phyloP scores from a whole-genome alignment of 2,329 filamentous ascomycete species.

The Colletotrichum paranaense region DNA sequence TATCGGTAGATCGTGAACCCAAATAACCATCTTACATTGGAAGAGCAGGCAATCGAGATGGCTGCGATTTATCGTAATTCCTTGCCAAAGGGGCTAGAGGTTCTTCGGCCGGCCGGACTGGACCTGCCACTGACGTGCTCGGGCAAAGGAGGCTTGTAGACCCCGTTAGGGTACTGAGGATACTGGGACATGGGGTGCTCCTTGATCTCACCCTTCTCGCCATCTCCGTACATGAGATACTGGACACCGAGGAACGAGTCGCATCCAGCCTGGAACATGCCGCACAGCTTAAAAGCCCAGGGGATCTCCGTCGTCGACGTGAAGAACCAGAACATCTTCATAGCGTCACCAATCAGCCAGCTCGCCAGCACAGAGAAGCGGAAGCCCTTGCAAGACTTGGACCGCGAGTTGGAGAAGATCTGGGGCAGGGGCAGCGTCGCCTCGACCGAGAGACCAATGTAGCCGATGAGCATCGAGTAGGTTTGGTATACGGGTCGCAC shows the following conservation, averaged over 20 bases:
- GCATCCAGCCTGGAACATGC: constrained; percentile 82
- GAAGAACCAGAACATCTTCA: constrained; percentile 92
- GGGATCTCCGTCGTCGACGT: constrained; percentile 77
- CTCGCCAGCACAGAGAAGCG: constrained; percentile 79
- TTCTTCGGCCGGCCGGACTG: constrained; percentile 53
- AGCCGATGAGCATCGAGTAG: constrained; percentile 78
- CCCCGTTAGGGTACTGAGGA: constrained; percentile 43
- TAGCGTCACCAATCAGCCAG: constrained; percentile 83
- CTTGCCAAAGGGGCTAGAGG: constrained; percentile 43
- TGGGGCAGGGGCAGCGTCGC: constrained; percentile 86
- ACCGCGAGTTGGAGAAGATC: constrained; percentile 76
- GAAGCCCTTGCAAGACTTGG: constrained; percentile 81
- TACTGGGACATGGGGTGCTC: constrained; percentile 47
- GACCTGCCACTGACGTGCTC: constrained; percentile 47
- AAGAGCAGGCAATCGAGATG: background rate
- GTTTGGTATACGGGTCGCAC: constrained; percentile 66
- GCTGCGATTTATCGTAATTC: constrained; percentile 19
- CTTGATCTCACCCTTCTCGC: constrained; percentile 51
- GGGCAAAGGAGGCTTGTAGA: constrained; percentile 45
- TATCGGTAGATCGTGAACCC: constrained; percentile 2
- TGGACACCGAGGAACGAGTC: constrained; percentile 81
- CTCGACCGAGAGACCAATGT: constrained; percentile 81
- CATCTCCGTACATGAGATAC: constrained; percentile 76
- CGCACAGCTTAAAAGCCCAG: constrained; percentile 84
- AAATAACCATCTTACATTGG: background rate